Base-by-base conservation (phyloP, 2,329 filamentous ascomycete genomes). In the Beauveria bassiana region DNA sequence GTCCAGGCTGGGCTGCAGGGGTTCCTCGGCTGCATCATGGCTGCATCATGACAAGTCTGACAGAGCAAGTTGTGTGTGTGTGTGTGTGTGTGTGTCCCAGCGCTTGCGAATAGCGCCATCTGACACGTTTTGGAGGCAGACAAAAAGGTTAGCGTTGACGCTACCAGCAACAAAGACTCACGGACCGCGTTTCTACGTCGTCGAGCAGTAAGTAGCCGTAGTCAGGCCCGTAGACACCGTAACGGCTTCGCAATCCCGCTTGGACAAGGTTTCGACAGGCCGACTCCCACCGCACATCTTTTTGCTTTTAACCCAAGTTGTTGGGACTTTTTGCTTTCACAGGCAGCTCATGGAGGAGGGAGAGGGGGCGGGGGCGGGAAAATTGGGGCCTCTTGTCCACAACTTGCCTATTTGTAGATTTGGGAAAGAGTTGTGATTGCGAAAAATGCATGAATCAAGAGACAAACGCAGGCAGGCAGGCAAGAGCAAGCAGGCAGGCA, bases 41-140 rank as follows among this genome's bases (percentile, higher is more conserved):
- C 54, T n/a, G 40, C 49, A 53, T 60, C 49, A 52, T 52, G 47
- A 34, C 31, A 34, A 26, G 12, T 34, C 31, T 5, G 31, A 34
- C 31, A 34, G 31, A 34, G 31, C 12, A 34, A 24, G 45, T 22
- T 22, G 22, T 22, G 22, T 22, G 22, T 22, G 22, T 22, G 22
- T 22, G 22, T 22, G 22, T 22, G 22, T 2, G 22, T 22, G 22
- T 22, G 22, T 26, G 24, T 31, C 10, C 47, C 49, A 20, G 38
- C 45, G 42, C 10, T 40, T 28, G 50, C 43, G 59, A 61, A 61
- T 55, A 55, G 59, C 47, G 50, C 59, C 51, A 47, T 61, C 59
- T 56, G 59, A 56, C 52, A 56, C 59, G 51, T 61, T 61, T 56
- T 61, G 16, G 26, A 46, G 20, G 49, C 45, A 10, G 12, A 20